Evolutionary conservation across 345 rosid genomes (phyloP), one percentile per base, ranked within the genome.

Genomic region (Noccaea bulbosa): DNA sequence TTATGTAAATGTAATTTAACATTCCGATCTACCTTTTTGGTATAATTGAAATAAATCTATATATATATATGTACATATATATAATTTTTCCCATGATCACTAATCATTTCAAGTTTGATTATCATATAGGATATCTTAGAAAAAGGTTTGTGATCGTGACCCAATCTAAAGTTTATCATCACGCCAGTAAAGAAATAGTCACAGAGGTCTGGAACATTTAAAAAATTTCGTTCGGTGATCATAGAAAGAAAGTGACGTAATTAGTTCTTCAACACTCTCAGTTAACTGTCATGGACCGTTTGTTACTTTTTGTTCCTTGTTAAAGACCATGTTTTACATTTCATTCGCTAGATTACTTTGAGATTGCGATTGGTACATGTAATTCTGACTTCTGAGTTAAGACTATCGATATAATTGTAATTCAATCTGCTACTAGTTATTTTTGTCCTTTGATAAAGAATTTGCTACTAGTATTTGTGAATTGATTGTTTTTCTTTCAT

Each of bases 101-200:
- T 44, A 60, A 74, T 74, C 44, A 74, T 68, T 74, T 16, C 56
- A 17, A 43, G 62, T 52, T 59, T 58, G 67, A 58, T 66, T 66
- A 49, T 58, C 45, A 65, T 73, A 32, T 57, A 20, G 22, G 2
- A 20, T 1, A 34, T 22, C 58, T 11, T 7, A 35, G 15, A 64
- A 60, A 56, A 73, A 27, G 61, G 2, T 65, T 20, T 65, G 24
- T 17, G 72, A 73, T 50, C 4, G 54, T 67, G 78, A 74, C 78
- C 73, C 24, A 59, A 59, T 50, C 62, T 59, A 59, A 74, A 67
- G 67, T 59, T 67, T 15, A 67, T 59, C 48, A 67, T 74, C 68
- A 74, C 68, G 72, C 78, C 72, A 48, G 22, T 65, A 57, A 39
- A 56, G 32, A 20, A 6, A 30, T 24, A 38, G 40, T 43, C 24